phyloP scores from a whole-genome alignment of 208 protist species.

The Crithidia expoeki region DNA sequence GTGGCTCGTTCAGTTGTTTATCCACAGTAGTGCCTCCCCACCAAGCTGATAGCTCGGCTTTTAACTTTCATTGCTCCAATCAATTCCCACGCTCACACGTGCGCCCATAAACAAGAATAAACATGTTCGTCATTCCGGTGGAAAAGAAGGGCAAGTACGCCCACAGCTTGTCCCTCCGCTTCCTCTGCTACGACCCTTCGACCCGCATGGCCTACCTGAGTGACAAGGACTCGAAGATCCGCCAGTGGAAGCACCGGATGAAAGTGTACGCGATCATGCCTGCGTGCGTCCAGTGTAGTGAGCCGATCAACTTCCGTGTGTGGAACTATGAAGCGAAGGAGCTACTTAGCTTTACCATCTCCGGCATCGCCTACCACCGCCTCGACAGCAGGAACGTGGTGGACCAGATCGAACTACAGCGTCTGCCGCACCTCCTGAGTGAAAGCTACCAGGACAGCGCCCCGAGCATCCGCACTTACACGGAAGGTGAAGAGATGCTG shows the following conservation, averaged over 20 bases:
- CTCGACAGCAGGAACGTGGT: conserved; percentile 22
- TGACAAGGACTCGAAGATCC: conserved; percentile 31
- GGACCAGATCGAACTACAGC: conserved; percentile 23
- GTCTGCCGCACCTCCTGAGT: conserved; percentile 31
- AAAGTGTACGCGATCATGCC: conserved; percentile 41
- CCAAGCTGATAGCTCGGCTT: too few relatives aligned
- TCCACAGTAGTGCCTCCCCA: too few relatives aligned
- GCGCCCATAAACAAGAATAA: conserved; percentile 7
- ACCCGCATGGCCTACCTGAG: conserved; percentile 54
- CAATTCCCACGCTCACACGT: not conserved
- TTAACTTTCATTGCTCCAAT: not conserved
- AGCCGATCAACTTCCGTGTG: conserved; percentile 29
- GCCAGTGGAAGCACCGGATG: conserved; percentile 50
- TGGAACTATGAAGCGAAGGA: conserved; percentile 29
- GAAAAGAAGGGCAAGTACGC: conserved; percentile 51
- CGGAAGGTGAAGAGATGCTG: conserved; percentile 20
- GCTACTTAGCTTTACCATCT: conserved; percentile 30
- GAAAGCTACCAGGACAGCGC: conserved; percentile 14
- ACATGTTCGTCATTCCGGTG: conserved; percentile 37
- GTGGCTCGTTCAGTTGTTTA: too few relatives aligned
- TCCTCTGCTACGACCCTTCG: conserved; percentile 42
- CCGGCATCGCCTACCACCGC: conserved; percentile 31
- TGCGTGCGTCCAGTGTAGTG: conserved; percentile 7
- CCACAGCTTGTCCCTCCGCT: conserved; percentile 29
- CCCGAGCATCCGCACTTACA: conserved; percentile 17